Base-by-base conservation (phyloP, 768 basidiomycete species). In the Boletus sensibilis region DNA sequence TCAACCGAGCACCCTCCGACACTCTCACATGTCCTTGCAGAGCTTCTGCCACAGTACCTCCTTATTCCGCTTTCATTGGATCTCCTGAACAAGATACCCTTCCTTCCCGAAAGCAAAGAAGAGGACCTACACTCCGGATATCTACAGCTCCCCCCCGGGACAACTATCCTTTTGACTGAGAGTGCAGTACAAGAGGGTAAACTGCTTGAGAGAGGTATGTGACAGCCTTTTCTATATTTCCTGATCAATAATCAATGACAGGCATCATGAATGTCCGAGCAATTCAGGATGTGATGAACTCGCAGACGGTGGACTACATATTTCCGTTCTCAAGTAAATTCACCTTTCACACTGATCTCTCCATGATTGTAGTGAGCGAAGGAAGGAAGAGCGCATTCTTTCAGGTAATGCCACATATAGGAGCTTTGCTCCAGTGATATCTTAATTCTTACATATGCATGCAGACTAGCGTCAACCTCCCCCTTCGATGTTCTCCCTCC, bases 351-450 rank as follows among this genome's bases (percentile, higher is more conserved):
- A 91, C 89, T 1, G 89, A 92, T 61, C 71, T 89, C n/a, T 77
- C 72, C n/a, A 82, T 86, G 56, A 59, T 93, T 20, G 71, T 88
- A 0, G 70, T 87, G 11, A 78, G 79, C 39, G 79, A 86, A 55
- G 88, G 90, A 31, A 76, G 76, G 56, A 85, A 83, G 70, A 90
- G 88, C 61, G 75, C 86, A 2, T 86, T 94, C 64, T 87, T 91
- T 68, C 78, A 84, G 79, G 90, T 88, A 54, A 53, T 18, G 6
- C 23, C 9, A 31, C 18, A 65, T 27, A 31, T 7, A 5, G 4
- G 23, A 34, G 0, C 5, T n/a, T 21, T 16, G 5, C n/a, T 18
- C 16, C 44, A n/a, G 39, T 49, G 37, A 35, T 33, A 5, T 50
- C 31, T 51, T 29, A 41, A 41, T 29, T 34, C 50, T 47, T 43